A percentile compares a stretch with the other conserved stretches of the same genome.
These are phyloP conservation scores for Venturia oleaginea DNA, from an alignment of 2,329 filamentous ascomycete genomes.

Conservation along the genomic window DNA sequence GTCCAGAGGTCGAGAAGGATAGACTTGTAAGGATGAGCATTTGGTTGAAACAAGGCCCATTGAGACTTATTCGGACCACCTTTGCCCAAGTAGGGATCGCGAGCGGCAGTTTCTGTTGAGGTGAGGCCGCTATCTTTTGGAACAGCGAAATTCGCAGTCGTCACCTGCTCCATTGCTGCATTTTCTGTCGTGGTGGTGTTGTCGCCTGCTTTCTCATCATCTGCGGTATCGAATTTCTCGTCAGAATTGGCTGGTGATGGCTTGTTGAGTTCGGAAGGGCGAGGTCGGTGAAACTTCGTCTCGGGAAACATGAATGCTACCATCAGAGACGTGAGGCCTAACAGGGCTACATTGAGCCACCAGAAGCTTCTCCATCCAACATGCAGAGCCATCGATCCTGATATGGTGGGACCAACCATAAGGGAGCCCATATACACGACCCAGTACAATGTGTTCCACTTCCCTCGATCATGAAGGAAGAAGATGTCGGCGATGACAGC, in stretches of 20 bases:
- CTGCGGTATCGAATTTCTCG: constrained; percentile 17
- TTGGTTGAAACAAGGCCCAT: constrained; percentile 45
- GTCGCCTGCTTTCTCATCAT: background rate
- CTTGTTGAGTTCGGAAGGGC: constrained; percentile 23
- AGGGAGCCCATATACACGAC: constrained; percentile 53
- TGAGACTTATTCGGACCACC: constrained; percentile 47
- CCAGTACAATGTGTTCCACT: constrained; percentile 56
- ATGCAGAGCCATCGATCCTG: constrained; percentile 51
- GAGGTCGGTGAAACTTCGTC: constrained; percentile 47
- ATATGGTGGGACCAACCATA: constrained; percentile 50
- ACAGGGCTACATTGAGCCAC: constrained; percentile 50
- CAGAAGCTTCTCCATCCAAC: constrained; percentile 55
- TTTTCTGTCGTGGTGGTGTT: constrained; percentile 17
- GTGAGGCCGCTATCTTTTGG: constrained; percentile 20
- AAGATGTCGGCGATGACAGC: constrained; percentile 31
- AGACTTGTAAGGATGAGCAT: constrained; percentile 36
- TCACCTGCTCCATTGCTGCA: constrained; percentile 23
- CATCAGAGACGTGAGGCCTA: constrained; percentile 42
- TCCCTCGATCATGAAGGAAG: constrained; percentile 38
- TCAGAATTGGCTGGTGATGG: constrained; percentile 16
- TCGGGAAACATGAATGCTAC: constrained; percentile 54
- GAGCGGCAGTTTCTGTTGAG: constrained; percentile 30
- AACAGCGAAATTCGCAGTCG: constrained; percentile 17
- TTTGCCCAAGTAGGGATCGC: constrained; percentile 47
- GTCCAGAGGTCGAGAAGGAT: constrained; percentile 48